Evolutionary conservation across 768 basidiomycete genomes (phyloP).

Genomic region (Pulveroboletus ravenelii): DNA sequence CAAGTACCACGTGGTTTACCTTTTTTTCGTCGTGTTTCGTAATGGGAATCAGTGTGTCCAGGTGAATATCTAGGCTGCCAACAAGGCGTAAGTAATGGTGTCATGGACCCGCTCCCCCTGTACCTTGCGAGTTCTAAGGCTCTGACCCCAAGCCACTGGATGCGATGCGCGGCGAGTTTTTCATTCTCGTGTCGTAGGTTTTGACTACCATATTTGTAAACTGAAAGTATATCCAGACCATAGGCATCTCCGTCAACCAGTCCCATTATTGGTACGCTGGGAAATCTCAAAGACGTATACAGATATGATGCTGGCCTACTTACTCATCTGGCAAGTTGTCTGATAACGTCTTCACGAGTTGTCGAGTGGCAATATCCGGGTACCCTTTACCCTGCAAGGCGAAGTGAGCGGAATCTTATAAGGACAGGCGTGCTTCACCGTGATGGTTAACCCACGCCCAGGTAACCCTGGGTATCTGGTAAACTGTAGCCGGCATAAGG

Average conservation of each 20-base stretch:
- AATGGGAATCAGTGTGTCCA: conserved; percentile 63
- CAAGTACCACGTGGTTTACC: conserved; percentile 33
- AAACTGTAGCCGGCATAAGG: conserved; percentile 59
- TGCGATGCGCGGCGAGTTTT: conserved; percentile 60
- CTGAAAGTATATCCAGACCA: conserved; percentile 87
- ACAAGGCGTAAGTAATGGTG: not conserved
- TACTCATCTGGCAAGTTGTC: conserved; percentile 61
- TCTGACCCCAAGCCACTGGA: conserved; percentile 80
- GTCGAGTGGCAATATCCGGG: conserved; percentile 88
- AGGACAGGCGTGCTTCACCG: conserved; percentile 39
- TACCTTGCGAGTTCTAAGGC: conserved; percentile 64
- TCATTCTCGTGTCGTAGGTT: conserved; percentile 65
- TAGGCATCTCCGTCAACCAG: conserved; percentile 91
- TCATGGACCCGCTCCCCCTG: conserved; percentile 8
- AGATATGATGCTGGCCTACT: conserved; percentile 4
- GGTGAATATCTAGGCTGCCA: conserved; percentile 54
- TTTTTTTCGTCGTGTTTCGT: conserved; percentile 71
- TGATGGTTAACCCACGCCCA: conserved; percentile 71
- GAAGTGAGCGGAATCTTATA: conserved; percentile 3
- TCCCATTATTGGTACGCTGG: conserved; percentile 70
- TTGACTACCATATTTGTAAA: conserved; percentile 78
- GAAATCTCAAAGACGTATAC: not conserved
- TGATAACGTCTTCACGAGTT: conserved; percentile 71
- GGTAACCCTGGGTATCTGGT: conserved; percentile 45
- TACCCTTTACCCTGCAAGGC: conserved; percentile 85